Evolutionary conservation across 495 filamentous ascomycete species (phyloP).

Genomic region (Parachaetomium inaequale): DNA sequence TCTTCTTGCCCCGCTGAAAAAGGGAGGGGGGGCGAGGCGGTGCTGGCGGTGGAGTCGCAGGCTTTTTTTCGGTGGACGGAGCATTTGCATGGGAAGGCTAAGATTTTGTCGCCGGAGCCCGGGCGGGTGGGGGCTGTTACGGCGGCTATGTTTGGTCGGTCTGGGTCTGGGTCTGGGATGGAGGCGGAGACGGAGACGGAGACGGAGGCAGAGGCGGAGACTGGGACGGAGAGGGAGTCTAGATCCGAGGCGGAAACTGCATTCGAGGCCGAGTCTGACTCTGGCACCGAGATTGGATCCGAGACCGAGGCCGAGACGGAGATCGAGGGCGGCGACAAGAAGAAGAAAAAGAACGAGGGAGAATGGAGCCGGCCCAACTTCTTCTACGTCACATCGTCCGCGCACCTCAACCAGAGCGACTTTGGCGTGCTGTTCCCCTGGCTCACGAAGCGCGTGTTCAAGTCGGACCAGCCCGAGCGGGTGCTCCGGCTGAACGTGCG

Average conservation of each 20-base stretch:
- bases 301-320: not conserved
- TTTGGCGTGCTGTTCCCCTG: conserved; percentile 76
- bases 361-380: conserved; percentile 44
- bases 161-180: no score
- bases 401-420: conserved; percentile 71
- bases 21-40: not conserved
- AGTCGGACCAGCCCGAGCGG: conserved; percentile 58
- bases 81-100: conserved; percentile 59
- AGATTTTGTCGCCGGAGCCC: conserved; percentile 52
- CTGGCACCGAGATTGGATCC: not conserved
- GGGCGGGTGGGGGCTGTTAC: conserved; percentile 21
- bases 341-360: no score
- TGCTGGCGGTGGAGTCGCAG: conserved; percentile 64
- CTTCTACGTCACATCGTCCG: conserved; percentile 60
- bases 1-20: conserved; percentile 2
- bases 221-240: no score
- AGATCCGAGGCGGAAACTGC: no score
- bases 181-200: not conserved
- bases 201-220: no score
- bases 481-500: conserved; percentile 60
- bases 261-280: no score
- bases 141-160: not conserved
- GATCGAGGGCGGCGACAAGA: no score
- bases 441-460: conserved; percentile 55
- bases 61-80: conserved; percentile 68